Percentiles rank a stretch among this genome's conserved stretches.
Conservation (phyloP, 192 early-diverging fungal genomes). For the Linnemannia zychae region DNA sequence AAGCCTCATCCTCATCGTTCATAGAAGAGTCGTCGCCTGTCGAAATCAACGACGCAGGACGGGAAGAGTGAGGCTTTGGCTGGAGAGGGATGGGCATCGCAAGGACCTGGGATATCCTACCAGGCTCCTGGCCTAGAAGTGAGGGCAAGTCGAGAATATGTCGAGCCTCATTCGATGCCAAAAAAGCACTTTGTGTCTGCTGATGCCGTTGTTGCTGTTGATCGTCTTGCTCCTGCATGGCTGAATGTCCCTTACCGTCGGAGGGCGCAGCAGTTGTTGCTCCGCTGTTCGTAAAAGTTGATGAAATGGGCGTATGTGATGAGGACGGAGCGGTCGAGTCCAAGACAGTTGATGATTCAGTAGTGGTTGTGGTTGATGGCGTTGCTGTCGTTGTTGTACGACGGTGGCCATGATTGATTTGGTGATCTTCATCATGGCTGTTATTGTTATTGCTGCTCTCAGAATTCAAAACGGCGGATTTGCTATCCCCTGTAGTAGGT, state of each 20-base stretch:
- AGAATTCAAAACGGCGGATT: conserved; percentile 8
- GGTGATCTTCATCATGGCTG: background rate
- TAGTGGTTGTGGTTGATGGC: background rate
- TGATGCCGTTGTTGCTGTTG: background rate
- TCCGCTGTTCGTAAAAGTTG: background rate
- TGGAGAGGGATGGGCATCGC: conserved; percentile 10
- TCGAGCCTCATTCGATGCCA: conserved; percentile 35
- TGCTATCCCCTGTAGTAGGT: background rate
- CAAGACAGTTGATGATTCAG: background rate
- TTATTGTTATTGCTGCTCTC: conserved; percentile 10
- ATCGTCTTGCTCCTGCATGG: background rate
- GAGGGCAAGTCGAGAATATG: conserved; percentile 47
- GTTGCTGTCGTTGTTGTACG: conserved; percentile 2
- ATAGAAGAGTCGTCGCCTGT: background rate
- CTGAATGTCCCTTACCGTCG: background rate
- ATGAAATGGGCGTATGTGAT: background rate
- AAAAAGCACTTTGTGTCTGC: background rate
- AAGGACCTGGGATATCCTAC: conserved; percentile 24
- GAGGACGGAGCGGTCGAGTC: background rate
- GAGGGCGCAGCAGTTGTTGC: background rate
- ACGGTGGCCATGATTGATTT: background rate
- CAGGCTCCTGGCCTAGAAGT: conserved; percentile 34
- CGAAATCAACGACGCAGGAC: background rate
- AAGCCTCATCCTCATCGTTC: background rate
- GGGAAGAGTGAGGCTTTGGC: background rate